Base-by-base conservation (phyloP, 2,329 filamentous ascomycete genomes). In the Ceratocystis diversiconidia region DNA sequence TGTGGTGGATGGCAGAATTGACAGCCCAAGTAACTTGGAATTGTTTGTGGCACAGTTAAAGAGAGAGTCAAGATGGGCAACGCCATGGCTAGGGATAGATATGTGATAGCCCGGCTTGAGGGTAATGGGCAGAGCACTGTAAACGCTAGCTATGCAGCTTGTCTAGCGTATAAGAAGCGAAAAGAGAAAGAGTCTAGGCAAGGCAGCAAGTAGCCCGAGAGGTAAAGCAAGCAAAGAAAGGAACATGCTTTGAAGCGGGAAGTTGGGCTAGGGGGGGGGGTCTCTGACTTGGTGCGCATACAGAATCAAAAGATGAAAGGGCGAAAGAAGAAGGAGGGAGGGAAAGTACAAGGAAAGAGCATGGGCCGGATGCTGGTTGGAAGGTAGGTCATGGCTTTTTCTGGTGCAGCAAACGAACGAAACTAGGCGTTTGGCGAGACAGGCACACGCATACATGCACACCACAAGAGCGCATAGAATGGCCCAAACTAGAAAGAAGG, bases 361-460 rank as follows among this genome's bases (percentile, higher is more conserved):
- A n/a, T 32, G 25, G 28, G 52, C 25, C 25, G n/a, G 15, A 6
- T 6, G 5, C 25, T 36, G 52, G 52, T 30, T 36, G 32, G 8
- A 59, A 59, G 52, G 7, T 12, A 17, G 25, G 52, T 32, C 28
- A 32, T 59, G 52, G 25, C 52, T 17, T 32, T 30, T 25, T 52
- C 19, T 59, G 52, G 52, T 59, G 52, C 52, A 32, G 25, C 52
- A 59, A 59, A 59, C 52, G 52, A 59, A 59, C 52, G 52, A 59
- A 59, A 25, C 28, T n/a, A 59, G 32, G 52, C 22, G 28, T 32
- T 32, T 59, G 52, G 17, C 52, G 25, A 59, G 25, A 17, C 25
- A 59, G 52, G 52, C 10, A 55, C 50, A 19, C 25, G 19, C 50
- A 55, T 32, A 32, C 52, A n/a, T 17, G 32, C 32, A 36, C 32